Base-by-base conservation (phyloP, 2,329 filamentous ascomycete species). In the Xylariales sp. region DNA sequence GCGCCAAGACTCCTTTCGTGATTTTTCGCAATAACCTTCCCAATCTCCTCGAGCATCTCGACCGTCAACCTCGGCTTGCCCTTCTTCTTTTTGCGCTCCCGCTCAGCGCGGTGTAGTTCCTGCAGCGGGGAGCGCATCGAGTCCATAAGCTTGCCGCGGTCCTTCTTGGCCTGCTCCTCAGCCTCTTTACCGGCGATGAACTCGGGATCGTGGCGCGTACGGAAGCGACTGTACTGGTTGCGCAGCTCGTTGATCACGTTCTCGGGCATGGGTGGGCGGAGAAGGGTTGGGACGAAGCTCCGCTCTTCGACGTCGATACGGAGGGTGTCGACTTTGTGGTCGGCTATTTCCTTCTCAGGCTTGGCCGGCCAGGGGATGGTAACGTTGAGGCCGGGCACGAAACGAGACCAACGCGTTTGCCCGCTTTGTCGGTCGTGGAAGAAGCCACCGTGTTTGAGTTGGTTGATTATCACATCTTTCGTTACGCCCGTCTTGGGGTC, bases 181-280 rank as follows among this genome's bases (percentile, higher is more conserved):
- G 70, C 65, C 61, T 79, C 70, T 70, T 82, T 84, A 64, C 71
- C 66, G 50, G 70, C 70, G 39, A 90, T 63, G 59, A 84, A 95
- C 61, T 84, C 84, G 33, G 76, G 68, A 48, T 89, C 85, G 66
- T 95, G 88, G 35, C 87, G 74, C 40, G 82, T 88, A 56, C 89
- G 76, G 78, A 90, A 93, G 55, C 76, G 80, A 52, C 83, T 86
- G 74, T 83, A 95, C 60, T 82, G 84, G 70, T 86, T 84, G 58
- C 89, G 77, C 58, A 97, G 72, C 71, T 97, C 91, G 61, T 95
- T 82, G 50, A 95, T 75, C 27, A 96, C 76, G n/a, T 65, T 68
- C 21, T 72, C 65, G 4, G 91, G 89, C 75, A 95, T 88, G 11
- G 91, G 91, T 19, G 86, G 76, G 12, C 76, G 71, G 20, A 89